phyloP scores from a whole-genome alignment of 768 basidiomycete species.

The Megacollybia marginata region DNA sequence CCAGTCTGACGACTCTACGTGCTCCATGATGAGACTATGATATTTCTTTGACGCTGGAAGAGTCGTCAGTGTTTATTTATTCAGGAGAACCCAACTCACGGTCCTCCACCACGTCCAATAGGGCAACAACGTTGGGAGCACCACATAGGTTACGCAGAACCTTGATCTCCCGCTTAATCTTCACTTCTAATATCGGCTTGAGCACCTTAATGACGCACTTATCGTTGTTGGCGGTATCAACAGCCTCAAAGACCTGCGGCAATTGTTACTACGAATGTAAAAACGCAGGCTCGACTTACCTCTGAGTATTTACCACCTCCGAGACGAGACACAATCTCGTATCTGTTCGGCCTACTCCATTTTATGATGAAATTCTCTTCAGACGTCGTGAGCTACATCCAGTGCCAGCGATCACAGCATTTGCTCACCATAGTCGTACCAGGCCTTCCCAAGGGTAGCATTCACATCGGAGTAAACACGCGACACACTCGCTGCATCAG shows the following conservation, averaged over 20 bases:
- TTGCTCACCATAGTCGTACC: conserved; percentile 61
- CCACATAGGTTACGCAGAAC: conserved; percentile 63
- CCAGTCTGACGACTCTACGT: conserved; percentile 64
- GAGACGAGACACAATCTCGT: conserved; percentile 56
- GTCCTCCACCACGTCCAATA: conserved; percentile 66
- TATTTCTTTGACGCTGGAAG: conserved; percentile 40
- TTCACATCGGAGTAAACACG: conserved; percentile 53
- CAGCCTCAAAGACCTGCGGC: conserved; percentile 49
- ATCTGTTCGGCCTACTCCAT: conserved; percentile 61
- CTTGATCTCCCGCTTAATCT: conserved; percentile 73
- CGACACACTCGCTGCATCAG: conserved; percentile 24
- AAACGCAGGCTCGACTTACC: conserved; percentile 22
- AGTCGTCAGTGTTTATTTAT: neutral
- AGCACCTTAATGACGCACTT: conserved; percentile 64
- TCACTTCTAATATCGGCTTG: conserved; percentile 58
- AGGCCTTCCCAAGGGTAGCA: conserved; percentile 45
- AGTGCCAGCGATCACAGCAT: neutral
- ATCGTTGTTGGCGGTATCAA: conserved; percentile 47
- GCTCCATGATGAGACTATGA: conserved; percentile 62
- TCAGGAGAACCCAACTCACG: conserved; percentile 14
- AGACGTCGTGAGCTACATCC: conserved; percentile 1
- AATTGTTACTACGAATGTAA: neutral
- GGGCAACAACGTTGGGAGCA: conserved; percentile 59
- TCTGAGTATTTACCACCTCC: conserved; percentile 62
- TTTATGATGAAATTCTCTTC: conserved; percentile 51